Evolutionary conservation across 371 early-diverging fungal genomes (phyloP), one percentile per base, ranked within the genome.

Genomic region (Lichtheimia hyalospora): DNA sequence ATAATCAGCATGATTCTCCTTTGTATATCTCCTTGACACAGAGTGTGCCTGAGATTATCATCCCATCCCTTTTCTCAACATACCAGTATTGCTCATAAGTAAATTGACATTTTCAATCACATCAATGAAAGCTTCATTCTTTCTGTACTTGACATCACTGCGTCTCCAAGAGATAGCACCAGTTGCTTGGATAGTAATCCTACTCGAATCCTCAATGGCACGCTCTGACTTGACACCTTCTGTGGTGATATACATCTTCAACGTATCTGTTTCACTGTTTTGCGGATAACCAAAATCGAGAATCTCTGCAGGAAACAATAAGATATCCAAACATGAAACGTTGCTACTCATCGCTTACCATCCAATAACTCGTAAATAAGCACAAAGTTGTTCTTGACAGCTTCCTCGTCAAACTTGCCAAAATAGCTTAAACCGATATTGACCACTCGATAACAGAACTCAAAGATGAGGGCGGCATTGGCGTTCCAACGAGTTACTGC

Each of bases 231-330:
- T 89, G 14, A 95, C 90, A 5, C 90, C 87, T 67, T 93, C 94
- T 1, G 94, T 93, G 0, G 93, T 91, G 52, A 95, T 93, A 63
- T 91, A 95, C 83, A 91, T 79, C 64, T 94, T 93, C 28, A 95
- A 75, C 8, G 92, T 91, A 59, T 94, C 93, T 13, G 90, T 83
- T 62, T 95, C 96, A 46, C 90, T 91, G 65, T 90, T 91, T 70
- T 95, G 96, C 41, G 94, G 96, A 71, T 90, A 92, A 23, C 96
- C 96, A 79, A 93, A 92, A 68, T 95, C 96, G 52, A 94, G 83
- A 27, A 95, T 88, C 79, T 95, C 95, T 92, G 68, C 16, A 44
- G 15, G 1, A 27, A 15, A 34, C 8, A 0, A 7, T 14, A 23
- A 52, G 25, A n/a, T 15, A 8, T 2, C 18, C 50, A 49, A 44